Percentiles rank a stretch among this genome's conserved stretches.
Conservation (phyloP, 495 filamentous ascomycete species). For the Tuber calosporum region DNA sequence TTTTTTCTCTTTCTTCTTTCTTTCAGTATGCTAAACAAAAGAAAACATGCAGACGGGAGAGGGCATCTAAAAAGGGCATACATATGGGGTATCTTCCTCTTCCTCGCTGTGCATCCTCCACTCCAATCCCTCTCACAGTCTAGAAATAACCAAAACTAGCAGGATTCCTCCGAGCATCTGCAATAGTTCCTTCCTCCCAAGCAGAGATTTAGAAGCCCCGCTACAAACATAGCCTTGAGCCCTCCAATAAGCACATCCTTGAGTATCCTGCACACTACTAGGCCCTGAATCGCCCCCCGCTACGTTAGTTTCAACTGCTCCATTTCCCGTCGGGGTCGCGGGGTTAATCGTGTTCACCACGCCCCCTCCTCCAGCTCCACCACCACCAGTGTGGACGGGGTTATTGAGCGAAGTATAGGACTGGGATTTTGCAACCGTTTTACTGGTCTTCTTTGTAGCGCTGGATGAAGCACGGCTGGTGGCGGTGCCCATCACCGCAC, state of each 20-base stretch:
- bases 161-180: slow-evolving; percentile 21
- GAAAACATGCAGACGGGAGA: slow-evolving; percentile 6
- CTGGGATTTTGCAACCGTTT: slow-evolving; percentile 1
- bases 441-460: background rate
- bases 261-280: slow-evolving; percentile 19
- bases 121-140: background rate
- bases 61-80: background rate
- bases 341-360: slow-evolving; percentile 11
- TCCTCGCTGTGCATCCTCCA: background rate
- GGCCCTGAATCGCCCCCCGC: slow-evolving; percentile 15
- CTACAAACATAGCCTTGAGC: slow-evolving; percentile 40
- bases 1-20: background rate
- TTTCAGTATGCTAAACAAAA: background rate
- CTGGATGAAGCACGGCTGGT: background rate
- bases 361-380: slow-evolving; percentile 2
- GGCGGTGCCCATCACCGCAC: slow-evolving; percentile 10
- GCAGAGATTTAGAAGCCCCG: slow-evolving; percentile 21
- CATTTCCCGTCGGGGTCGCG: slow-evolving; percentile 15
- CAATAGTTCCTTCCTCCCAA: slow-evolving; percentile 21
- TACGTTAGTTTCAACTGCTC: slow-evolving; percentile 27
- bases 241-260: slow-evolving; percentile 40
- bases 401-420: background rate
- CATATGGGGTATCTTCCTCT: background rate
- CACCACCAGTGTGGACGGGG: background rate
- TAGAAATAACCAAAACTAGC: background rate